Conservation (phyloP, 2,329 filamentous ascomycete genomes). For the Rhinocladiella similis region DNA sequence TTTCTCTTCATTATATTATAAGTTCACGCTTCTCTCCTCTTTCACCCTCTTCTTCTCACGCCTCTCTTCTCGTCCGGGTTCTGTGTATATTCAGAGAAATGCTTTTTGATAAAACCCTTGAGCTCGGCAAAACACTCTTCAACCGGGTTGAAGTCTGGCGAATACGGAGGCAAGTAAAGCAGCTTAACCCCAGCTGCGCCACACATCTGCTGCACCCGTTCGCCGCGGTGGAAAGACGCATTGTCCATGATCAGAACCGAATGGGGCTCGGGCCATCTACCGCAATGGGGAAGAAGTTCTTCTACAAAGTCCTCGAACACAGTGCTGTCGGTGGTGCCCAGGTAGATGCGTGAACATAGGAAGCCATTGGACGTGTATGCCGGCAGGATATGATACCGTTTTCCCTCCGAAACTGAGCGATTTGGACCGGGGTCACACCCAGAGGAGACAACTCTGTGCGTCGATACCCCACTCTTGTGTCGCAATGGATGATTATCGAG, state of each 20-base stretch:
- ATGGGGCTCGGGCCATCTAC: conserved; percentile 28
- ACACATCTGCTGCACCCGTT: conserved; percentile 35
- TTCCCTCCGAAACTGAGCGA: conserved; percentile 27
- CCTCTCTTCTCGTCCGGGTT: conserved; percentile 9
- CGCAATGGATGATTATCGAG: too few relatives aligned
- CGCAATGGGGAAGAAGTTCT: conserved; percentile 33
- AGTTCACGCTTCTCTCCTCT: too few relatives aligned
- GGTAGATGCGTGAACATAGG: too few relatives aligned
- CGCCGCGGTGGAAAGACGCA: conserved; percentile 32
- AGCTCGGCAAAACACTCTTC: conserved; percentile 40
- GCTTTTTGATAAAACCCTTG: conserved; percentile 37
- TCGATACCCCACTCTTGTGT: conserved; percentile 38
- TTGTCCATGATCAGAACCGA: conserved; percentile 39
- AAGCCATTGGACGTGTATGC: too few relatives aligned
- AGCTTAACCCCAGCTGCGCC: conserved; percentile 35
- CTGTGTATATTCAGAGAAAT: conserved; percentile 30
- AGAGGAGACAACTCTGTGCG: conserved; percentile 38
- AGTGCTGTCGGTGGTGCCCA: conserved; percentile 33
- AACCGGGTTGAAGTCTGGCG: conserved; percentile 39
- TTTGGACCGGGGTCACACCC: conserved; percentile 30
- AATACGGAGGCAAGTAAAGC: conserved; percentile 38
- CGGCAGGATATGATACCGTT: conserved; percentile 32
- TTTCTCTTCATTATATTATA: too few relatives aligned
- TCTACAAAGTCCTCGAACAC: conserved; percentile 31
- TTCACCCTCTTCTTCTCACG: too few relatives aligned